These are phyloP conservation scores for Novymonas esmeraldas DNA, from an alignment of 208 protist species.

Conservation along the genomic window DNA sequence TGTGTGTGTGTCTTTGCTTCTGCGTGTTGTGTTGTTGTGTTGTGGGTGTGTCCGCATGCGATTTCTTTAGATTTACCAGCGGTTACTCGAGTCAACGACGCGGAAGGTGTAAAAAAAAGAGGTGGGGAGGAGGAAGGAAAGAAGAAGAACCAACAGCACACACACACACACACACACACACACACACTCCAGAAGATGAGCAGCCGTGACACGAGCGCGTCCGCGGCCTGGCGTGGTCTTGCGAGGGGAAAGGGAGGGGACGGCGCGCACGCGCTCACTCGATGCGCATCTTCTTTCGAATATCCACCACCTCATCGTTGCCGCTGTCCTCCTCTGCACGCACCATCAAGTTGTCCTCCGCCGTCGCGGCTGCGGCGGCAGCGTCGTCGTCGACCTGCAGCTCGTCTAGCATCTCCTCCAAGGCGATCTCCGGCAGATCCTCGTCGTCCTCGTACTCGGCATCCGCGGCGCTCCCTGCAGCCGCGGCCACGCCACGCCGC, in stretches of 20 bases:
- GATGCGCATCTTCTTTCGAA: slow-evolving; percentile 36
- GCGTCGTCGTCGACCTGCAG: slow-evolving; percentile 70
- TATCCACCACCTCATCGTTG: slow-evolving; percentile 28
- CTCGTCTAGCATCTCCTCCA: slow-evolving; percentile 89
- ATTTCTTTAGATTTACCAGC: not conserved
- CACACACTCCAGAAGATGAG: not conserved
- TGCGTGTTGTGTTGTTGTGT: not conserved
- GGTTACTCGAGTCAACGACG: not conserved
- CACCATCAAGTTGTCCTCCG: slow-evolving; percentile 11
- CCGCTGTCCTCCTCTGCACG: slow-evolving; percentile 18
- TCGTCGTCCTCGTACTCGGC: slow-evolving; percentile 58
- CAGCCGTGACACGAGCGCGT: no score
- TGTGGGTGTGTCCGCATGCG: not conserved
- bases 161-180: not conserved
- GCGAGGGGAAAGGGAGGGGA: slow-evolving; percentile 1
- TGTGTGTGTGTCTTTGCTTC: not conserved
- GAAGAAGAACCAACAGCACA: not conserved
- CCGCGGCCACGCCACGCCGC: slow-evolving; percentile 15
- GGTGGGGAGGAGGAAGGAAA: not conserved
- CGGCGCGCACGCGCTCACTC: slow-evolving; percentile 14
- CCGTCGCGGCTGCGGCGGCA: slow-evolving; percentile 10
- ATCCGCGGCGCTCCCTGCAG: slow-evolving; percentile 11
- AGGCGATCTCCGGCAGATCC: slow-evolving; percentile 60
- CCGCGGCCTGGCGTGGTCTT: no score
- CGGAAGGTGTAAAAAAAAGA: not conserved